Evolutionary conservation across 345 rosid species (phyloP).

Genomic region (Gossypium raimondii): DNA sequence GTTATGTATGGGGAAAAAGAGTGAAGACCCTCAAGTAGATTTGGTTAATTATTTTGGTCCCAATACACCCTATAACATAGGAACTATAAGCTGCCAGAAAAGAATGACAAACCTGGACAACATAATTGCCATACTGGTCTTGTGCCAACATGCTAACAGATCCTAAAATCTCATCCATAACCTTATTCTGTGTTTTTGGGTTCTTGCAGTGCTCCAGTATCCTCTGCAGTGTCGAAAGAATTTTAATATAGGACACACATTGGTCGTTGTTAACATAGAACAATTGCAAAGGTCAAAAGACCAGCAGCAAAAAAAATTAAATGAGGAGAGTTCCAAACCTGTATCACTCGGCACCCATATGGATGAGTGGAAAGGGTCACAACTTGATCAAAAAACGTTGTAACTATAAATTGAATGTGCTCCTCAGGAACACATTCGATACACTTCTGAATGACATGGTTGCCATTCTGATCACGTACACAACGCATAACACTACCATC

Average conservation of each 20-base stretch:
- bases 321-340: slow-evolving; percentile 27
- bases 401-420: slow-evolving; percentile 14
- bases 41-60: not conserved
- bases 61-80: not conserved
- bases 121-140: slow-evolving; percentile 72
- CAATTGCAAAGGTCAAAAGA: not conserved
- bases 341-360: slow-evolving; percentile 66
- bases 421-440: slow-evolving; percentile 67
- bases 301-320: not conserved
- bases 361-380: slow-evolving; percentile 61
- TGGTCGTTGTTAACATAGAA: not conserved
- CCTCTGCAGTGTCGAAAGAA: slow-evolving; percentile 36
- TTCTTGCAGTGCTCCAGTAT: slow-evolving; percentile 50
- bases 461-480: slow-evolving; percentile 76
- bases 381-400: slow-evolving; percentile 50
- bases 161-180: slow-evolving; percentile 60
- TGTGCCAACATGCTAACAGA: slow-evolving; percentile 59
- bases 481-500: slow-evolving; percentile 56
- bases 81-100: not conserved
- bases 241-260: not conserved
- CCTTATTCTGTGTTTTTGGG: slow-evolving; percentile 36
- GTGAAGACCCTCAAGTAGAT: not conserved
- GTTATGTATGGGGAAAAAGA: not conserved
- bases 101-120: slow-evolving; percentile 46
- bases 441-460: slow-evolving; percentile 69